Evolutionary conservation across 2,329 filamentous ascomycete genomes (phyloP).

Genomic region (Ophiostoma piceae): DNA sequence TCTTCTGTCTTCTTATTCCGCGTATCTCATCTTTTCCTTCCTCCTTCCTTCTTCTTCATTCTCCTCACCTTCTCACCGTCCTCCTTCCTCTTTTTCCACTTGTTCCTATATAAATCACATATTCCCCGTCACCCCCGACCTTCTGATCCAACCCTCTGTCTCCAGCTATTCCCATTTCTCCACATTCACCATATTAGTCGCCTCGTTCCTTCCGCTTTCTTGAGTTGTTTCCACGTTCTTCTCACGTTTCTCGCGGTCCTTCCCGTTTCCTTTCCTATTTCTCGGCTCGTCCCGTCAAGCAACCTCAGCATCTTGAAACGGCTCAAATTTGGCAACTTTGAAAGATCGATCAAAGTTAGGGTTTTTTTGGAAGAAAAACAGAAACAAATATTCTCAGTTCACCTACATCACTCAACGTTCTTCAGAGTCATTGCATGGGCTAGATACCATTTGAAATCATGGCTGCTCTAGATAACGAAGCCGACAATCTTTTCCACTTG

Average conservation of each 20-base stretch:
- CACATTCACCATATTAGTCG: background rate
- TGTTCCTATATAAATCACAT: background rate
- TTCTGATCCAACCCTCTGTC: background rate
- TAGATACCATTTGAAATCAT: background rate
- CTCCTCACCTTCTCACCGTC: background rate
- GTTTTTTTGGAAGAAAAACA: background rate
- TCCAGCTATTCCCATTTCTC: constrained; percentile 10
- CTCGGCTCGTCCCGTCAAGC: constrained; percentile 2
- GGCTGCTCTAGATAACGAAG: background rate
- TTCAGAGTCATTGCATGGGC: background rate
- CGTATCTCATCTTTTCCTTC: background rate
- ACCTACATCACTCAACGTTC: background rate
- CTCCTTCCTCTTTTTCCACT: constrained; percentile 7
- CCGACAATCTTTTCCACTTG: background rate
- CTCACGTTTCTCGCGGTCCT: background rate
- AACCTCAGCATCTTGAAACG: background rate
- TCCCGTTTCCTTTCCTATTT: background rate
- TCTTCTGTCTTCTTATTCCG: background rate
- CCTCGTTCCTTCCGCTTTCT: background rate
- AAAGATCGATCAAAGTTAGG: background rate
- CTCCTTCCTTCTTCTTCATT: background rate
- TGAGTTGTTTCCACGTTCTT: constrained; percentile 1
- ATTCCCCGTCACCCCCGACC: background rate
- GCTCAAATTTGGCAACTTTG: background rate
- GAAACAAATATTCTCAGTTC: background rate